These are phyloP conservation scores for Stagonosporopsis cucurbitacearum DNA, from an alignment of 2,329 filamentous ascomycete genomes.

Conservation along the genomic window DNA sequence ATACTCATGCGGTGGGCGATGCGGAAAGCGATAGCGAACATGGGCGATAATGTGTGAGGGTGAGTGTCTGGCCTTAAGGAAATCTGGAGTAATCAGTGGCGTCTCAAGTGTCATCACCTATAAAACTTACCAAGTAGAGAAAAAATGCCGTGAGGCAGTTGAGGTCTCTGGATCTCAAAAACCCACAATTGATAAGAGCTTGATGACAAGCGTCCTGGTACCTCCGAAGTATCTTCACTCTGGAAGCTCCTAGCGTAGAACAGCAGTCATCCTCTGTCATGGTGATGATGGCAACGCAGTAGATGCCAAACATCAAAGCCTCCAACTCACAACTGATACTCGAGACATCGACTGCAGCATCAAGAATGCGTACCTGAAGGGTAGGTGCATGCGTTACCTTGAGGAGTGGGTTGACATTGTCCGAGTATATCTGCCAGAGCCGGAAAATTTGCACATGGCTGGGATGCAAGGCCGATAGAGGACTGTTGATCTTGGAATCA, in stretches of 20 bases:
- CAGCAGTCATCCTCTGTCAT: conserved; percentile 63
- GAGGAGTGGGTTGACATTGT: conserved; percentile 43
- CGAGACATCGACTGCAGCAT: conserved; percentile 63
- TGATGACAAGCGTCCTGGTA: conserved; percentile 69
- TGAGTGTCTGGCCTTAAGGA: conserved; percentile 58
- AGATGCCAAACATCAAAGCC: conserved; percentile 54
- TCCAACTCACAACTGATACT: conserved; percentile 63
- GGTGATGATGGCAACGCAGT: conserved; percentile 51
- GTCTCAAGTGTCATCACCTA: neutral
- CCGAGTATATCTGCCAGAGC: conserved; percentile 77
- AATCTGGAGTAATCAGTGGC: conserved; percentile 50
- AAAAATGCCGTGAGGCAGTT: conserved; percentile 61
- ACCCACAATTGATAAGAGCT: conserved; percentile 64
- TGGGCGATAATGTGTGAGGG: conserved; percentile 59
- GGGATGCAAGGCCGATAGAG: conserved; percentile 69
- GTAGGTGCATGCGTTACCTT: conserved; percentile 41
- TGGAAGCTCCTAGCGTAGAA: conserved; percentile 59
- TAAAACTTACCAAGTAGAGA: conserved; percentile 59
- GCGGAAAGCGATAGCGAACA: conserved; percentile 64
- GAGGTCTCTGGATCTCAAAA: conserved; percentile 61
- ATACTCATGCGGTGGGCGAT: conserved; percentile 67
- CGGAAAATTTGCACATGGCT: conserved; percentile 69
- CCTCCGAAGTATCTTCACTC: conserved; percentile 59
- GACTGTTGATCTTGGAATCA: conserved; percentile 59
- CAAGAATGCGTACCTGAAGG: conserved; percentile 63